Percentiles rank a stretch among this genome's conserved stretches.
These are phyloP conservation scores for Samsoniella hepiali DNA, from an alignment of 2,329 filamentous ascomycete species.

Conservation along the genomic window DNA sequence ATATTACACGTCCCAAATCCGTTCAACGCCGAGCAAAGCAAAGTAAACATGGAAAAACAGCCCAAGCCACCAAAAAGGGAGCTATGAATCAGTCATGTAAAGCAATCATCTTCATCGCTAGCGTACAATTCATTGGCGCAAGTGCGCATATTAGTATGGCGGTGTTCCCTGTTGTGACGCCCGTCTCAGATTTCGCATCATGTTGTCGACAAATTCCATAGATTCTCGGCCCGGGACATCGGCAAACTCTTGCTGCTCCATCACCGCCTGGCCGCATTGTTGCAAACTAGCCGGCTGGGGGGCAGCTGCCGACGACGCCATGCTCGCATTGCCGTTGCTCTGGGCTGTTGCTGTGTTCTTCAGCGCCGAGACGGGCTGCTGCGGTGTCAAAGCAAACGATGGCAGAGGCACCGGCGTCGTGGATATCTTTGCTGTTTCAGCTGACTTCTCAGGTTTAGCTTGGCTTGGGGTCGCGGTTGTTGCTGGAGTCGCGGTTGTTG, in stretches of 20 bases:
- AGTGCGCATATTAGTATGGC: neutral
- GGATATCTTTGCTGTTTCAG: slow-evolving; percentile 21
- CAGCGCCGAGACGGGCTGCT: neutral
- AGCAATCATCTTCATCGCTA: slow-evolving; percentile 4
- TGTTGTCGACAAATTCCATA: slow-evolving; percentile 49
- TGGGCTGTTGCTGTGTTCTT: neutral
- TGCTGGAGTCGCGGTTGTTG: neutral
- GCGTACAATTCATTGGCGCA: neutral
- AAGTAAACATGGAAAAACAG: neutral
- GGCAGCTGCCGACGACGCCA: no score
- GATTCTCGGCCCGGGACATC: slow-evolving; percentile 43
- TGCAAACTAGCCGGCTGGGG: neutral
- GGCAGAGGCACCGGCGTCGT: slow-evolving; percentile 35
- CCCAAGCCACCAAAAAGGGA: neutral
- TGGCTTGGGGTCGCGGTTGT: neutral
- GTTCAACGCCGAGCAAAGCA: neutral
- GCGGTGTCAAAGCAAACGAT: slow-evolving; percentile 16
- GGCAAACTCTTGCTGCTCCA: slow-evolving; percentile 34
- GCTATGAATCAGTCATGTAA: neutral
- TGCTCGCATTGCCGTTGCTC: neutral
- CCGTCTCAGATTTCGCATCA: slow-evolving; percentile 50
- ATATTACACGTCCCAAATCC: slow-evolving; percentile 1
- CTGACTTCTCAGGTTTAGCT: neutral
- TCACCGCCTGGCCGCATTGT: slow-evolving; percentile 18
- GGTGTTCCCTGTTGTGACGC: slow-evolving; percentile 20